phyloP scores from a whole-genome alignment of 2,329 filamentous ascomycete genomes.

The Tolypocladium endophyticum region DNA sequence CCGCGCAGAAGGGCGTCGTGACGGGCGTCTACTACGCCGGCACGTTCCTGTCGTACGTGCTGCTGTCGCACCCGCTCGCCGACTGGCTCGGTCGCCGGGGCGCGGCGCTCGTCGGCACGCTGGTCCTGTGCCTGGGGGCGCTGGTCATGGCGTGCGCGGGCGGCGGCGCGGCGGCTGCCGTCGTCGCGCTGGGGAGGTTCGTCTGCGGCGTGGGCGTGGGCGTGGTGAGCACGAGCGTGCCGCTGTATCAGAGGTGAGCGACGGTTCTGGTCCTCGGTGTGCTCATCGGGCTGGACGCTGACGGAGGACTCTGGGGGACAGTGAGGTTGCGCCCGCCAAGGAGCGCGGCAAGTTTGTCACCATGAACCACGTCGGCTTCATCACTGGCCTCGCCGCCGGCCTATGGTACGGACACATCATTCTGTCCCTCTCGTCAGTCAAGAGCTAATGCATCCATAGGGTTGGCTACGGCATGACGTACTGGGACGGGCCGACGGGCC shows the following conservation, averaged over 20 bases:
- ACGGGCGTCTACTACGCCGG: conserved; percentile 49
- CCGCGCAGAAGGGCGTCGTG: conserved; percentile 38
- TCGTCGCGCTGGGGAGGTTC: conserved; percentile 40
- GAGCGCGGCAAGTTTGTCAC: conserved; percentile 46
- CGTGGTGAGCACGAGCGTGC: conserved; percentile 44
- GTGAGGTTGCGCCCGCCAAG: conserved; percentile 42
- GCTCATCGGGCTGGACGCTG: too few species aligned
- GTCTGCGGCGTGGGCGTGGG: conserved; percentile 43
- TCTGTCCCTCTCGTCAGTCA: background rate
- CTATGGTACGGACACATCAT: conserved; percentile 34
- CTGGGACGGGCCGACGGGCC: conserved; percentile 34
- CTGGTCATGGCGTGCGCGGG: conserved; percentile 35
- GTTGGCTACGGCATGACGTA: conserved; percentile 45
- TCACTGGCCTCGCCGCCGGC: conserved; percentile 40
- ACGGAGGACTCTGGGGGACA: conserved; percentile 9
- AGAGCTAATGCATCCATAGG: conserved; percentile 20
- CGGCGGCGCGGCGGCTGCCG: conserved; percentile 24
- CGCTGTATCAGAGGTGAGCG: conserved; percentile 36
- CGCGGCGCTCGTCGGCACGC: conserved; percentile 36
- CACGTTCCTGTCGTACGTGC: conserved; percentile 43
- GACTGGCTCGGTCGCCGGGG: conserved; percentile 41
- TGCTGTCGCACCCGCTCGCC: conserved; percentile 39
- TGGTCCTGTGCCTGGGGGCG: conserved; percentile 36
- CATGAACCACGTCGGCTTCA: conserved; percentile 48
- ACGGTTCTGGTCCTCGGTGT: background rate